Base-by-base conservation (phyloP, 2,329 filamentous ascomycete species). In the Ilyonectria sp. region DNA sequence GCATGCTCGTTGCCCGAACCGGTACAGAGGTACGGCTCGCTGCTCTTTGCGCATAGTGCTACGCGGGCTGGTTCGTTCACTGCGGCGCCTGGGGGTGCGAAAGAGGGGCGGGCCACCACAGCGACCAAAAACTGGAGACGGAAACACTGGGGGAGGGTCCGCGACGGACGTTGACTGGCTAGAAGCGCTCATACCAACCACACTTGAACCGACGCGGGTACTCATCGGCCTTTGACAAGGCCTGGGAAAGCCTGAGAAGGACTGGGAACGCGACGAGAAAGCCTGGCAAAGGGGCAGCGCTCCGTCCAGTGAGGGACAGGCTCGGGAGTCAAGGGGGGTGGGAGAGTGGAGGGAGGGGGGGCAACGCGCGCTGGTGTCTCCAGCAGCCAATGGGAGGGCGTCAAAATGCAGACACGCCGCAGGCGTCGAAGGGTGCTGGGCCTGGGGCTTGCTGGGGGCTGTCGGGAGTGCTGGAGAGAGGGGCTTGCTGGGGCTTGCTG, bases 381-480 rank as follows among this genome's bases (percentile, higher is more conserved):
- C 49, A 11, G 37, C 23, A 55, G 46, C 74, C 74, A 76, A 76
- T 76, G 9, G 58, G 46, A 46, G 46, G 44, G 61, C 64, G 70
- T 61, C 71, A 76, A 74, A 76, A 74, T 59, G 63, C 63, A 75
- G 70, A 72, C 72, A 73, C 72, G 69, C 72, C 68, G 67, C 60
- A 68, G 56, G 65, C 60, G 54, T 67, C 69, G 58, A 69, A 65
- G 68, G 69, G 70, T 68, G 62, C 63, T 66, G 54, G 55, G 61
- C 62, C 65, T 73, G 71, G 50, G 60, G 46, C 60, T 55, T 61
- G 67, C 63, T 52, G 62, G 58, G 58, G 58, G 57, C 63, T 35
- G 57, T 60, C 57, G 59, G 59, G 64, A 62, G 70, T 71, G 46
- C 54, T 69, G 43, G 61, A 64, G 71, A 69, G 61, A 62, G 70